A percentile compares a stretch with the other conserved stretches of the same genome.
Evolutionary conservation across 768 basidiomycete species (phyloP).

Genomic region (Pholiota microspora): DNA sequence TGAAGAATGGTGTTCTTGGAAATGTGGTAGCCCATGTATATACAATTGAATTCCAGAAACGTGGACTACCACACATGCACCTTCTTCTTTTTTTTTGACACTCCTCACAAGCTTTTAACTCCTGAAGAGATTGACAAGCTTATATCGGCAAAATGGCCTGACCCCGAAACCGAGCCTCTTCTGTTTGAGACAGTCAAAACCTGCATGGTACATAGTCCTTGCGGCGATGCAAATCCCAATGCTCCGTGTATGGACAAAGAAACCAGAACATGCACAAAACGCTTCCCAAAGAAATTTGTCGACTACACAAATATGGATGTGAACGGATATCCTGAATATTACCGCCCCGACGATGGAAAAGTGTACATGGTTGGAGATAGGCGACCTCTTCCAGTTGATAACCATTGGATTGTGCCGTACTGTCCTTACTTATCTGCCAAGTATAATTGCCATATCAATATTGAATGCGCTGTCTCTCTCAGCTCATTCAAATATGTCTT

Average conservation of each 20-base stretch:
- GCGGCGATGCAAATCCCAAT: slow-evolving; percentile 28
- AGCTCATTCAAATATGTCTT: slow-evolving; percentile 41
- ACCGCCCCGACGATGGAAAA: slow-evolving; percentile 26
- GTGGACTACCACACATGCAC: slow-evolving; percentile 53
- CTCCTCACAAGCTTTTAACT: slow-evolving; percentile 24
- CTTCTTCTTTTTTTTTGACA: slow-evolving; percentile 38
- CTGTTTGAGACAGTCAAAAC: slow-evolving; percentile 32
- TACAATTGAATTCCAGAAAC: slow-evolving; percentile 54
- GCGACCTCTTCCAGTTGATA: slow-evolving; percentile 21
- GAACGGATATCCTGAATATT: slow-evolving; percentile 24
- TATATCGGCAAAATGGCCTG: slow-evolving; percentile 40
- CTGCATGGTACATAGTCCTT: slow-evolving; percentile 35
- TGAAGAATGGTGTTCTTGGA: slow-evolving; percentile 40
- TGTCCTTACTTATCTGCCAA: slow-evolving; percentile 27
- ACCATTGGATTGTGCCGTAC: slow-evolving; percentile 40
- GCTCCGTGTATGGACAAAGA: slow-evolving; percentile 38
- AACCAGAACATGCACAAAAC: slow-evolving; percentile 29
- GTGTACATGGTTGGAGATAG: slow-evolving; percentile 20
- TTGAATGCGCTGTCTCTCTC: slow-evolving; percentile 36
- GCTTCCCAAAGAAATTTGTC: slow-evolving; percentile 28
- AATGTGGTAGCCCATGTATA: slow-evolving; percentile 38
- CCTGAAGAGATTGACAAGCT: slow-evolving; percentile 36
- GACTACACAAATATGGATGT: slow-evolving; percentile 17
- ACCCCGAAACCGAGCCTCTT: slow-evolving; percentile 29
- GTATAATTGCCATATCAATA: slow-evolving; percentile 46